Conservation (phyloP, 2,329 filamentous ascomycete species). For the Aspergillus glaucus region DNA sequence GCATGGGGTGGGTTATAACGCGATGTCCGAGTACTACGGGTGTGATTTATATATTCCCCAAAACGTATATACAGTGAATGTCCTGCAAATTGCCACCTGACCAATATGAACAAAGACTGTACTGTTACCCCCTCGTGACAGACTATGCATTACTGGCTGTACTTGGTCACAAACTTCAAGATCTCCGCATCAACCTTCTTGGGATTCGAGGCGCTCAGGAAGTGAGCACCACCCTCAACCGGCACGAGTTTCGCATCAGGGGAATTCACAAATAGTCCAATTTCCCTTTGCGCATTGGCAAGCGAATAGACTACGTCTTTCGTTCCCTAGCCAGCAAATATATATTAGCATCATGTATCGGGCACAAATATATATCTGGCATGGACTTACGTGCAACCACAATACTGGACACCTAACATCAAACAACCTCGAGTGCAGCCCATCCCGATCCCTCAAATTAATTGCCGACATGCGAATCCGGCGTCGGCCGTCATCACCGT, state of each 20-base stretch:
- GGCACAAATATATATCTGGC: constrained; percentile 20
- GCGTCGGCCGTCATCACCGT: constrained; percentile 44
- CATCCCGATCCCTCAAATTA: constrained; percentile 45
- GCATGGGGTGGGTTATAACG: background rate
- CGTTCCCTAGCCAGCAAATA: constrained; percentile 9
- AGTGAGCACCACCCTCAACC: constrained; percentile 46
- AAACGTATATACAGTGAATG: no score
- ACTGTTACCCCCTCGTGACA: background rate
- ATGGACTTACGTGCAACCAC: constrained; percentile 42
- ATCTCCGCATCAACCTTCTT: constrained; percentile 34
- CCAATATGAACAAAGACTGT: background rate
- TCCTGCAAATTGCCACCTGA: background rate
- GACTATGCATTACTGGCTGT: constrained; percentile 5
- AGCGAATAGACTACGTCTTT: constrained; percentile 12
- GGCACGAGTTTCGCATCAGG: constrained; percentile 38
- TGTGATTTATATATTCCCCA: no score
- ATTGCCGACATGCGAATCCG: constrained; percentile 46
- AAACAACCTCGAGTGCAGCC: constrained; percentile 38
- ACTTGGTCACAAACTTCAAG: constrained; percentile 20
- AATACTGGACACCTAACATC: constrained; percentile 48
- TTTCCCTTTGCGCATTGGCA: constrained; percentile 28
- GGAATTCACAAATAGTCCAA: constrained; percentile 42
- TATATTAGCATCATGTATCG: constrained; percentile 33
- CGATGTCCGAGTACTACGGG: no score
- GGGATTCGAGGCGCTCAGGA: constrained; percentile 43